Conservation (phyloP, 257 asterid genomes). For the Ballota nigra region DNA sequence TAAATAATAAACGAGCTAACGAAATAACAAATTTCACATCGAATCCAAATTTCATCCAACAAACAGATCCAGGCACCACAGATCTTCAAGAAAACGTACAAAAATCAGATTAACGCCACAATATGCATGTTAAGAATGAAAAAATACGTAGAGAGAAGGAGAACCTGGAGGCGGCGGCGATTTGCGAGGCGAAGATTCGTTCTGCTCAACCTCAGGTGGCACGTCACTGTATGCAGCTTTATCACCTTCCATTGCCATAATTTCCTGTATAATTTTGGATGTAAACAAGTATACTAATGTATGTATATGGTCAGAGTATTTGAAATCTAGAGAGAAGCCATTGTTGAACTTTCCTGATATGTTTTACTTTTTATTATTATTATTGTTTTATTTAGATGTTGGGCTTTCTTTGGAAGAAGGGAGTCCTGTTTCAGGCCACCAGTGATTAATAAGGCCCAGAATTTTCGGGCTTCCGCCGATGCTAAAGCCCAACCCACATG, state of each 20-base stretch:
- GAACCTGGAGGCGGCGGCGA: constrained; percentile 57
- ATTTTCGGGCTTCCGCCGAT: neutral
- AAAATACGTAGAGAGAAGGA: constrained; percentile 5
- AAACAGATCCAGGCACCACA: constrained; percentile 30
- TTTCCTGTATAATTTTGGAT: constrained; percentile 4
- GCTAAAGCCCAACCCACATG: neutral
- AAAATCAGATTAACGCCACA: neutral
- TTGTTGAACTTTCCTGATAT: constrained; percentile 29
- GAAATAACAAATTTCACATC: constrained; percentile 6
- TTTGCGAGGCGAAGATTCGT: constrained; percentile 60
- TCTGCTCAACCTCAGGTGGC: constrained; percentile 45
- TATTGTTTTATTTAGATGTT: neutral
- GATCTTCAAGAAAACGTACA: constrained; percentile 33
- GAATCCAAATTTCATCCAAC: constrained; percentile 12
- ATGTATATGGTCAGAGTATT: constrained; percentile 25
- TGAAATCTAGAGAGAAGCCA: constrained; percentile 31
- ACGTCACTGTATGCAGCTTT: constrained; percentile 41
- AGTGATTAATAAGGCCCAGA: neutral
- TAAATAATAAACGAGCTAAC: constrained; percentile 25
- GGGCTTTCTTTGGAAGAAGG: neutral
- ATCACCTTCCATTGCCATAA: constrained; percentile 51
- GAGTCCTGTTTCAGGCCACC: neutral
- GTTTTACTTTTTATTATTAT: neutral
- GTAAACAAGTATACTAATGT: constrained; percentile 3
- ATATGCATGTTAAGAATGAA: no score